phyloP scores from a whole-genome alignment of 148 eudicot genomes.

The Persicaria maculosa region DNA sequence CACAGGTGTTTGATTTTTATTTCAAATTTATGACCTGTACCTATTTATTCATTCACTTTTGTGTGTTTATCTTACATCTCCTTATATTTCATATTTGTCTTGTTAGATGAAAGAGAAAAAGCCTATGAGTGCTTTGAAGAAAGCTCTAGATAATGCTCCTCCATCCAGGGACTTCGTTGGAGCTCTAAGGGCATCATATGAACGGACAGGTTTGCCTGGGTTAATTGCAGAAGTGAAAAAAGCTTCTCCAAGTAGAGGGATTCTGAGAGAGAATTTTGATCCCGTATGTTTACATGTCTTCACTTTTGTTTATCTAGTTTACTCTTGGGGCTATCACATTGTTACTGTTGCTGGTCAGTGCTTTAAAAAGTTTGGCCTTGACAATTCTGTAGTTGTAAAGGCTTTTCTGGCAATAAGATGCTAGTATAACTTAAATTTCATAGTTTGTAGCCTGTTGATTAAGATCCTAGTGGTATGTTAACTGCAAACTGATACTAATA shows the following conservation, averaged over 20 bases:
- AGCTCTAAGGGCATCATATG: slow-evolving; percentile 58
- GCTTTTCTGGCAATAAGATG: not conserved
- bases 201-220: slow-evolving; percentile 76
- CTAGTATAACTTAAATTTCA: not conserved
- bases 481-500: not conserved
- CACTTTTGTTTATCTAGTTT: slow-evolving; percentile 9
- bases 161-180: slow-evolving; percentile 76
- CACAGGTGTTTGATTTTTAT: slow-evolving; percentile 35
- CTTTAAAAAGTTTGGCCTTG: not conserved
- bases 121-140: slow-evolving; percentile 48
- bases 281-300: slow-evolving; percentile 45
- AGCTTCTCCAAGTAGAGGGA: slow-evolving; percentile 96
- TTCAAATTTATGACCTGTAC: not conserved
- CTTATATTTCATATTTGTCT: slow-evolving; percentile 4
- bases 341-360: not conserved
- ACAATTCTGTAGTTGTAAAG: not conserved
- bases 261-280: slow-evolving; percentile 80
- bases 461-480: not conserved
- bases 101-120: slow-evolving; percentile 55
- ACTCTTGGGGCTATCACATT: not conserved
- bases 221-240: slow-evolving; percentile 97
- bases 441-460: not conserved
- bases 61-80: not conserved
- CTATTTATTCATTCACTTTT: not conserved
- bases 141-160: slow-evolving; percentile 44